Percentiles rank a stretch among this genome's conserved stretches.
Conservation (phyloP, 2,329 filamentous ascomycete species). For the Hypoxylon sp. region DNA sequence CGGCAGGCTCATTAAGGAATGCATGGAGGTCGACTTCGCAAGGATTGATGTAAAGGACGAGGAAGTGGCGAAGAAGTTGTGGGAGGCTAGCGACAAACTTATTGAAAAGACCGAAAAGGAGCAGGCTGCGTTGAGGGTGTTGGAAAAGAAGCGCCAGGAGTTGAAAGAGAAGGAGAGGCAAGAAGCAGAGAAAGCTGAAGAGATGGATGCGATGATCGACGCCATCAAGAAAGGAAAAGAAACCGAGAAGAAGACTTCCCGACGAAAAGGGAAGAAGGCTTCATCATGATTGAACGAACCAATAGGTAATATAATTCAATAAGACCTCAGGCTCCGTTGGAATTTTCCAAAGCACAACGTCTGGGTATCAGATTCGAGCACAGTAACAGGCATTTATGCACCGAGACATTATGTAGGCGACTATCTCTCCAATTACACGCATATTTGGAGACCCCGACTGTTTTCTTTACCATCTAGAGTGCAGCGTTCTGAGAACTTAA, state of each 20-base stretch:
- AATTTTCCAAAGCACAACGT: background rate
- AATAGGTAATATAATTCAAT: slow-evolving; percentile 16
- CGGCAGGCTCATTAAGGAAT: slow-evolving; percentile 88
- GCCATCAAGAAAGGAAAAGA: slow-evolving; percentile 54
- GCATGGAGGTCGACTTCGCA: slow-evolving; percentile 78
- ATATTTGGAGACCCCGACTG: background rate
- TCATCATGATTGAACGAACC: slow-evolving; percentile 12
- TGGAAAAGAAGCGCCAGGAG: slow-evolving; percentile 57
- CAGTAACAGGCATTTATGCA: background rate
- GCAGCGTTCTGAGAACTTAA: background rate
- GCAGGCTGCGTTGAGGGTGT: slow-evolving; percentile 65
- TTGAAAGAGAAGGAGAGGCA: slow-evolving; percentile 50
- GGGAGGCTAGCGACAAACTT: slow-evolving; percentile 88
- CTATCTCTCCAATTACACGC: background rate
- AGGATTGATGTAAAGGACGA: slow-evolving; percentile 83
- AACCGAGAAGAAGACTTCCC: slow-evolving; percentile 51
- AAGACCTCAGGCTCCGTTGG: background rate
- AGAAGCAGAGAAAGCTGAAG: slow-evolving; percentile 49
- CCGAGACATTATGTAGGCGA: background rate
- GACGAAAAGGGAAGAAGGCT: slow-evolving; percentile 51
- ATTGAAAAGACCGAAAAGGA: slow-evolving; percentile 86
- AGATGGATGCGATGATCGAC: slow-evolving; percentile 48
- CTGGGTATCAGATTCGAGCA: background rate
- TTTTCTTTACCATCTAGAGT: background rate
- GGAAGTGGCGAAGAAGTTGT: slow-evolving; percentile 83